Percentiles rank a stretch among this genome's conserved stretches.
Evolutionary conservation across 2,329 filamentous ascomycete genomes (phyloP).

Genomic region (Onygena corvina): DNA sequence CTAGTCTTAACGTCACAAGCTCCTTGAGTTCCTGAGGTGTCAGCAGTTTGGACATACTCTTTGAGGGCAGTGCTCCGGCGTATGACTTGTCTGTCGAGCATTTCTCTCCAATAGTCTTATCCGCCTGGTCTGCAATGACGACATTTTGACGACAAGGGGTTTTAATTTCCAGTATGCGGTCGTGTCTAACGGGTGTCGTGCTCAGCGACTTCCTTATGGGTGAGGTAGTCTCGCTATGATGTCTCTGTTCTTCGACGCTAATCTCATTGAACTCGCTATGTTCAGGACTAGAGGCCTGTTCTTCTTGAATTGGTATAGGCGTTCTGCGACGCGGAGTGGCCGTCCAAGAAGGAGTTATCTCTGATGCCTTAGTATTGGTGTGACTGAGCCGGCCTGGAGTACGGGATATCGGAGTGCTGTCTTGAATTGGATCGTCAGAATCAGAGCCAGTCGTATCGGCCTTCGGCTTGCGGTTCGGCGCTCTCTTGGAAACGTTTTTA

Average conservation of each 20-base stretch:
- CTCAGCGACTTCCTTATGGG: no score
- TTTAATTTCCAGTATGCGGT: no score
- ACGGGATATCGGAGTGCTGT: slow-evolving; percentile 11
- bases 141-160: no score
- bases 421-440: slow-evolving; percentile 35
- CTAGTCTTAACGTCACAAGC: slow-evolving; percentile 10
- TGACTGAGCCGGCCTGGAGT: neutral
- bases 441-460: slow-evolving; percentile 18
- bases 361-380: neutral
- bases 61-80: neutral
- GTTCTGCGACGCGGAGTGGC: no score
- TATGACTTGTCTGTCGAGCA: neutral
- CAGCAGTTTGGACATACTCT: neutral
- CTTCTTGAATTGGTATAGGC: neutral
- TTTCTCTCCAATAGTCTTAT: neutral
- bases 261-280: neutral
- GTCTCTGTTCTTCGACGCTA: neutral
- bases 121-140: neutral
- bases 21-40: slow-evolving; percentile 11
- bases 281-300: neutral
- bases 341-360: neutral
- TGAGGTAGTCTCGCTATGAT: neutral
- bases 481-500: slow-evolving; percentile 9
- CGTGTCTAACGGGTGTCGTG: no score
- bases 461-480: neutral